Conservation (phyloP, 108 stramenopile species). For the Stephanodiscus minutulus region DNA sequence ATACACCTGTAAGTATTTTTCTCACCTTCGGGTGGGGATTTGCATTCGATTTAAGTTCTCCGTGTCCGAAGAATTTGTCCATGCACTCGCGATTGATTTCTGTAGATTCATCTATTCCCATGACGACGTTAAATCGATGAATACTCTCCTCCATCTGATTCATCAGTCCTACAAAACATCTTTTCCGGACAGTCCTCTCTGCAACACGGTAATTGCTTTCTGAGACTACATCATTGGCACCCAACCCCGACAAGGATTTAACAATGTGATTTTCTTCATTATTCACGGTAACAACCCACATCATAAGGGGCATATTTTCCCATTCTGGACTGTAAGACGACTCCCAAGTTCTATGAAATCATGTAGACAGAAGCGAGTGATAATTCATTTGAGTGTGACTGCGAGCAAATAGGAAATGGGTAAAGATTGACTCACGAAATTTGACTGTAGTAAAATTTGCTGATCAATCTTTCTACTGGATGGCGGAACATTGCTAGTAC, state of each 20-base stretch:
- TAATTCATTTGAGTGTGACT: too few species aligned
- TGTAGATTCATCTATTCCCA: conserved; percentile 13
- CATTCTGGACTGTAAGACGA: not conserved
- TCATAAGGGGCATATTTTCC: not conserved
- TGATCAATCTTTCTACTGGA: conserved; percentile 51
- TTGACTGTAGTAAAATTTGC: conserved; percentile 55
- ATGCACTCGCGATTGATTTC: conserved; percentile 8
- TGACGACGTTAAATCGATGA: conserved; percentile 11
- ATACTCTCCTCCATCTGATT: conserved; percentile 32
- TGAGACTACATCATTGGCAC: not conserved
- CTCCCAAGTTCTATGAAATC: not conserved
- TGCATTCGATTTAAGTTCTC: not conserved
- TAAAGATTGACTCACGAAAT: conserved; percentile 11
- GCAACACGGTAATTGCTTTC: conserved; percentile 5
- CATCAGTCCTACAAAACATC: conserved; percentile 21
- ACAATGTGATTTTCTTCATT: not conserved
- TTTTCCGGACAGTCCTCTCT: not conserved
- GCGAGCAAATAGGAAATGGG: too few species aligned
- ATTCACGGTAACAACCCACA: not conserved
- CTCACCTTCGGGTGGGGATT: conserved; percentile 3
- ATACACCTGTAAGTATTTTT: not conserved
- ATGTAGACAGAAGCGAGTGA: too few species aligned
- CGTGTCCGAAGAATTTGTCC: conserved; percentile 13
- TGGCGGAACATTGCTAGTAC: conserved; percentile 46
- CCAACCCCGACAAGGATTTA: not conserved